phyloP scores from a whole-genome alignment of 2,329 filamentous ascomycete genomes.

The Fusarium chuoi region DNA sequence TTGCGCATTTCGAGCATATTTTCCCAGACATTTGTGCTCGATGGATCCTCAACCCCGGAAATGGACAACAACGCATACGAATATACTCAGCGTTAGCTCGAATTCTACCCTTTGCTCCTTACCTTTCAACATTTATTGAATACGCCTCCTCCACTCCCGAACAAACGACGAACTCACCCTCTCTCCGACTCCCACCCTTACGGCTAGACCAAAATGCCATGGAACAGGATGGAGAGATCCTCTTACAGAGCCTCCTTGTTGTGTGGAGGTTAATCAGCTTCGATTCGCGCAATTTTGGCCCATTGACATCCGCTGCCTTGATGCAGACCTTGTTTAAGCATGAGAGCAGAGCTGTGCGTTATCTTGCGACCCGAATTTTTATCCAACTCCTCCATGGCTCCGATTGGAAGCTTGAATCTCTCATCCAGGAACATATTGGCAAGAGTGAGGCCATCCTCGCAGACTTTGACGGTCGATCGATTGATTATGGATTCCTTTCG shows the following conservation, averaged over 20 bases:
- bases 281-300: constrained; percentile 74
- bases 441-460: constrained; percentile 70
- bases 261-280: constrained; percentile 83
- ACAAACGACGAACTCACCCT: constrained; percentile 33
- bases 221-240: constrained; percentile 31
- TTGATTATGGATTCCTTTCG: constrained; percentile 82
- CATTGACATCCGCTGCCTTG: constrained; percentile 71
- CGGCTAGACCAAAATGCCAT: constrained; percentile 45
- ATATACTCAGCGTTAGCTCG: constrained; percentile 79
- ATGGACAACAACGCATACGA: constrained; percentile 51
- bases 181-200: constrained; percentile 47
- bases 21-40: constrained; percentile 86
- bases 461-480: constrained; percentile 76
- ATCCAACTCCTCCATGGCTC: constrained; percentile 82
- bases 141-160: constrained; percentile 21
- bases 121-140: constrained; percentile 78
- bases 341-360: constrained; percentile 71
- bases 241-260: constrained; percentile 53
- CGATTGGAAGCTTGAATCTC: constrained; percentile 79
- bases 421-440: constrained; percentile 74
- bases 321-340: constrained; percentile 76
- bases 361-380: constrained; percentile 83
- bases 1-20: constrained; percentile 77
- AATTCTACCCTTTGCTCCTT: constrained; percentile 83
- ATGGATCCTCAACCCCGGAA: constrained; percentile 70